Base-by-base conservation (phyloP, 345 rosid genomes). In the Eucalyptus erythrocorys region DNA sequence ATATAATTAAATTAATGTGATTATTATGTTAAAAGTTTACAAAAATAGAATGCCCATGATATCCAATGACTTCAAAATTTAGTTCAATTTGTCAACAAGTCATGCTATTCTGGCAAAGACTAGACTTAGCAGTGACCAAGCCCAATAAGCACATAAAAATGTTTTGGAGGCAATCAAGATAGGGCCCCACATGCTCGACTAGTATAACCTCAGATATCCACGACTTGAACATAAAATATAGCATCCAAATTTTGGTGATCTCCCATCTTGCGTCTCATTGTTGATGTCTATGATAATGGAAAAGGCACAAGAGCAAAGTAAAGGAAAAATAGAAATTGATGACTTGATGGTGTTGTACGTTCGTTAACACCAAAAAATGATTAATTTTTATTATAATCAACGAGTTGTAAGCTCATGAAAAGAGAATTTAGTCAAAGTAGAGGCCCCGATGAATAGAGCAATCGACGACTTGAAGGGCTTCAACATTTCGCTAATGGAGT, bases 391-490 rank as follows among this genome's bases (percentile, higher is more conserved):
- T 21, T 53, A 53, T 53, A 9, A 22, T 53, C 5, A 0, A 4
- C 4, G 27, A 53, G 27, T 53, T 8, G 59, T 4, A 19, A 53
- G 59, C 27, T 0, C 59, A 22, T 22, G 5, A 53, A 8, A 53
- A 22, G 0, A 22, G 0, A 53, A 22, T 53, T 22, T 53, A 22
- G 10, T 4, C 11, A 0, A 53, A 53, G 11, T 22, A 53, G 59
- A 53, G 8, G 59, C 27, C 27, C 59, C 27, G 4, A 22, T 2
- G 27, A 22, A 53, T 53, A 22, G 27, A 53, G 59, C 27, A 53
- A 53, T 53, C 5, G 12, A 53, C 27, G 1, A 53, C 27, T 22
- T 22, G 59, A 53, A 53, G 59, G 27, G 2, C 4, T 53, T 53
- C 59, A 8, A 53, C 11, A 53, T 10, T 22, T 53, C 12, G 0